Conservation (phyloP, 768 basidiomycete species). For the Podaxis sp. region DNA sequence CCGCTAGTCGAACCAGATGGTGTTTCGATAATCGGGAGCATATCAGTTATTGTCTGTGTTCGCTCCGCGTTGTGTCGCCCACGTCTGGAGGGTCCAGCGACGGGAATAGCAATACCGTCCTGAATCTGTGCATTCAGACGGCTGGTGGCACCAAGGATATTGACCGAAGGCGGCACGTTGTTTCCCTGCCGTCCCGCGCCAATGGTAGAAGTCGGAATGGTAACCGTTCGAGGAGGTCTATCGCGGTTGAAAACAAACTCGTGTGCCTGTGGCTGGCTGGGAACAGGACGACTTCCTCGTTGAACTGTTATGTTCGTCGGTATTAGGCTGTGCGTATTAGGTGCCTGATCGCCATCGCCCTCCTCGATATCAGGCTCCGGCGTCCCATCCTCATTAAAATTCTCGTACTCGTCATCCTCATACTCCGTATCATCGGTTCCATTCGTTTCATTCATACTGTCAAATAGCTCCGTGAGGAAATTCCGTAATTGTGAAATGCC, state of each 20-base stretch:
- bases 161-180: slow-evolving; percentile 28
- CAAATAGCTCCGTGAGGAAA: slow-evolving; percentile 75
- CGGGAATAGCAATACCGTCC: slow-evolving; percentile 26
- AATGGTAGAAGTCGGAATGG: slow-evolving; percentile 25
- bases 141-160: slow-evolving; percentile 33
- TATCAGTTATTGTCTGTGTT: slow-evolving; percentile 38
- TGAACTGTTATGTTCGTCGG: slow-evolving; percentile 23
- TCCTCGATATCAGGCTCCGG: slow-evolving; percentile 41
- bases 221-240: slow-evolving; percentile 27
- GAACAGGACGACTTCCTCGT: slow-evolving; percentile 13
- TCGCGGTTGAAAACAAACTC: slow-evolving; percentile 37
- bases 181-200: slow-evolving; percentile 17
- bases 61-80: slow-evolving; percentile 37
- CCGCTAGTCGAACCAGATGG: slow-evolving; percentile 51
- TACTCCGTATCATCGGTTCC: slow-evolving; percentile 70
- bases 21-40: slow-evolving; percentile 61
- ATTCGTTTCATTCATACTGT: slow-evolving; percentile 71
- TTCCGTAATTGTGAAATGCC: slow-evolving; percentile 82
- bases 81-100: slow-evolving; percentile 36
- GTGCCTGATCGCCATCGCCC: slow-evolving; percentile 32
- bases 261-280: slow-evolving; percentile 27
- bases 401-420: slow-evolving; percentile 54
- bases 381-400: slow-evolving; percentile 48
- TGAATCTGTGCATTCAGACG: slow-evolving; percentile 38
- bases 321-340: slow-evolving; percentile 13